Percentiles rank a stretch among this genome's conserved stretches.
Conservation (phyloP, 2,329 filamentous ascomycete species). For the Sporothrix schenckii region DNA sequence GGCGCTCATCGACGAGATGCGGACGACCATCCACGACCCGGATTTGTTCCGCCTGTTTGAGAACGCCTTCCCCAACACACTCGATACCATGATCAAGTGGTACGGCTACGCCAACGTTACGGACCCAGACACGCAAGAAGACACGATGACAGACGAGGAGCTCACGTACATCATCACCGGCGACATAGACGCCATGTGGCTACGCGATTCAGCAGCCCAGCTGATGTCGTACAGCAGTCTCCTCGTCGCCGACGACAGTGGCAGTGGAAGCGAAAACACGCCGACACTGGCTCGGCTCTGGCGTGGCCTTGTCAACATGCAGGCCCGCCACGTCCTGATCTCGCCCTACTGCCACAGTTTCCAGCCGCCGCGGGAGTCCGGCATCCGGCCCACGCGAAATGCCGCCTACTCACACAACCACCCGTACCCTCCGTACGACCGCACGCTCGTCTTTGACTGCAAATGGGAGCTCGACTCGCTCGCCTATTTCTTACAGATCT, state of each 20-base stretch:
- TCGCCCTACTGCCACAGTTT: constrained; percentile 93
- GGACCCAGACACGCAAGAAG: neutral
- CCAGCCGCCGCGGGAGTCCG: constrained; percentile 79
- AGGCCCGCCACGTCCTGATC: constrained; percentile 68
- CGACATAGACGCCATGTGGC: constrained; percentile 44
- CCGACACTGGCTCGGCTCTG: constrained; percentile 63
- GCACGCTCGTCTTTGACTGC: constrained; percentile 81
- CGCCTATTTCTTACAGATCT: constrained; percentile 80
- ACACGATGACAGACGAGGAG: constrained; percentile 33
- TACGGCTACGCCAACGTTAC: constrained; percentile 36
- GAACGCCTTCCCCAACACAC: constrained; percentile 73
- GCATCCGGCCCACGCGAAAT: constrained; percentile 61
- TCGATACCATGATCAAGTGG: constrained; percentile 45
- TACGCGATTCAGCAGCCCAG: constrained; percentile 60
- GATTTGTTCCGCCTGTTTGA: constrained; percentile 72
- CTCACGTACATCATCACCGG: constrained; percentile 68
- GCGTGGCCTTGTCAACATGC: constrained; percentile 75
- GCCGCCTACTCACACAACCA: constrained; percentile 61
- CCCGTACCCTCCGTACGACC: constrained; percentile 66
- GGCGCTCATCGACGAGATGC: constrained; percentile 70
- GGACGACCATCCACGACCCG: constrained; percentile 70
- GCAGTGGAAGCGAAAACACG: constrained; percentile 46
- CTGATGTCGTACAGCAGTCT: constrained; percentile 72
- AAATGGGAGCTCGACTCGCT: constrained; percentile 95
- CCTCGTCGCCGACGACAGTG: constrained; percentile 54